Evolutionary conservation across 257 asterid species (phyloP).

Genomic region (Linaria vulgaris): DNA sequence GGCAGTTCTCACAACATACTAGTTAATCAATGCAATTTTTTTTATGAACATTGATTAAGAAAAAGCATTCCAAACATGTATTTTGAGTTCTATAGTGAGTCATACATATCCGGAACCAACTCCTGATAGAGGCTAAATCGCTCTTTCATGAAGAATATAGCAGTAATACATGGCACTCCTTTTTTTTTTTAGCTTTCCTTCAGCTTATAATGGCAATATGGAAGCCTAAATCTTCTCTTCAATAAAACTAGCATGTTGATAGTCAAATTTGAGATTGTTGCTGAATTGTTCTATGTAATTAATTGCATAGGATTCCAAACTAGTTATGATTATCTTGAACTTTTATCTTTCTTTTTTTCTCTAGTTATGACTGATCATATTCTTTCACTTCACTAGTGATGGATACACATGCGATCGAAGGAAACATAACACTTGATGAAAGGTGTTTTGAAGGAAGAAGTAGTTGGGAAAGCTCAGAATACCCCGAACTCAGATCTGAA

Average conservation of each 20-base stretch:
- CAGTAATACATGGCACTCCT: conserved; percentile 11
- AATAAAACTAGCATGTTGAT: neutral
- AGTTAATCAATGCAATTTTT: too few relatives aligned
- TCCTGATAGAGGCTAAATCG: too few relatives aligned
- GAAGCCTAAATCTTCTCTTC: conserved; percentile 8
- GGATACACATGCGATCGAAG: conserved; percentile 48
- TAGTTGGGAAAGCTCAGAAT: conserved; percentile 33
- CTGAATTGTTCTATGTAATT: conserved; percentile 5
- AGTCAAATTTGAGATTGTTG: conserved; percentile 6
- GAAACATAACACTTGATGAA: conserved; percentile 27
- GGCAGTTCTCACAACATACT: too few relatives aligned
- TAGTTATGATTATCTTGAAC: neutral
- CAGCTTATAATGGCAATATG: neutral
- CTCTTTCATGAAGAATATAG: neutral
- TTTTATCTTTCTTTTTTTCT: neutral
- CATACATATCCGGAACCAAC: too few relatives aligned
- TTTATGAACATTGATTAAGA: too few relatives aligned
- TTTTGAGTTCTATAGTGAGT: too few relatives aligned
- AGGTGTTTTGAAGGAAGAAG: conserved; percentile 32
- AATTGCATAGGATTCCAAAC: neutral
- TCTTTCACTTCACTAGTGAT: conserved; percentile 36
- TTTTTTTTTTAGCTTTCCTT: neutral
- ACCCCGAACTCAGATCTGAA: conserved; percentile 45
- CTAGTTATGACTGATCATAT: conserved; percentile 15
- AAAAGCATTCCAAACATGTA: too few relatives aligned